Evolutionary conservation across 2,329 filamentous ascomycete genomes (phyloP).

Genomic region (Fusarium pininemorale): DNA sequence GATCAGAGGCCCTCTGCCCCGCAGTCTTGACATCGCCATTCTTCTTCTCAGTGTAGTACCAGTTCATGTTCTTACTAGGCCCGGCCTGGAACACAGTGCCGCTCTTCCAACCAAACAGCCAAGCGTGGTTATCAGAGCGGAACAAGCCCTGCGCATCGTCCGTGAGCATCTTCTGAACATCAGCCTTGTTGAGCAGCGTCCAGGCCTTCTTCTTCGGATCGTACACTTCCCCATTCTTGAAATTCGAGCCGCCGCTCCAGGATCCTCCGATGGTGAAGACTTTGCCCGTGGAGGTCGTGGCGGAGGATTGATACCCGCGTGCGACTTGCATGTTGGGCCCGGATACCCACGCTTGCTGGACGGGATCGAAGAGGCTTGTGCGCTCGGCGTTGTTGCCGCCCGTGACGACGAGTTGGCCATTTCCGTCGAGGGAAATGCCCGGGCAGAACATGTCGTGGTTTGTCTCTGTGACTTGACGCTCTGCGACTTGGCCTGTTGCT

Average conservation of each 20-base stretch:
- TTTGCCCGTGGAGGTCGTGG: slow-evolving; percentile 19
- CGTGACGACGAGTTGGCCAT: slow-evolving; percentile 61
- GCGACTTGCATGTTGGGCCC: slow-evolving; percentile 14
- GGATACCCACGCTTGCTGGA: slow-evolving; percentile 9
- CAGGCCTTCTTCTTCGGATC: slow-evolving; percentile 16
- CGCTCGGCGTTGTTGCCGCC: slow-evolving; percentile 61
- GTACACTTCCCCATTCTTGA: slow-evolving; percentile 27
- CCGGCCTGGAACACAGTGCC: slow-evolving; percentile 62
- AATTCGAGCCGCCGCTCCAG: slow-evolving; percentile 11
- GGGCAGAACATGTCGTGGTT: slow-evolving; percentile 67
- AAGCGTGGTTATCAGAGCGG: slow-evolving; percentile 45
- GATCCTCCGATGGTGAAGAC: slow-evolving; percentile 30
- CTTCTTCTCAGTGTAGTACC: slow-evolving; percentile 55
- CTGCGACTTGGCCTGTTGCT: slow-evolving; percentile 6
- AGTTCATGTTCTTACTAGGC: slow-evolving; percentile 62
- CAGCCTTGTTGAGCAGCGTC: slow-evolving; percentile 43
- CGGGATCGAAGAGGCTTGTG: slow-evolving; percentile 58
- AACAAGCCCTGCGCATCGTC: slow-evolving; percentile 58
- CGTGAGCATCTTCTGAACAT: slow-evolving; percentile 61
- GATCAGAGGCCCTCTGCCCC: slow-evolving; percentile 42
- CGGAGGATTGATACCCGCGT: slow-evolving; percentile 25
- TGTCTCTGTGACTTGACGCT: slow-evolving; percentile 49
- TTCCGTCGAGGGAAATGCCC: slow-evolving; percentile 59
- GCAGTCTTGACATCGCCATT: slow-evolving; percentile 31
- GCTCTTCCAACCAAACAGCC: slow-evolving; percentile 54